Conservation (phyloP, 345 rosid genomes). For the Salix dunnii region DNA sequence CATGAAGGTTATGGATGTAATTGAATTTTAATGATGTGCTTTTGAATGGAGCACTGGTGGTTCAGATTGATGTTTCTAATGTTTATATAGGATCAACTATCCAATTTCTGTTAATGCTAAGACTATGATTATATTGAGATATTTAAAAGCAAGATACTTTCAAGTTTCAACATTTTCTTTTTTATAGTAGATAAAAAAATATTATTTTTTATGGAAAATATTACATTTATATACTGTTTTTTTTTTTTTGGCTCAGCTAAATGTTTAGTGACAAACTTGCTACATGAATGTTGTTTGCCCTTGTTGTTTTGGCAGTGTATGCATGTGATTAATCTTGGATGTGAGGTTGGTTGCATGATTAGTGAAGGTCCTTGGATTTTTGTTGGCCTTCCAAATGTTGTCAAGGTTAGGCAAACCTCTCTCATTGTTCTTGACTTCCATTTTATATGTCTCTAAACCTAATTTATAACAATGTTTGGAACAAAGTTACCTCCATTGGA, state of each 20-base stretch:
- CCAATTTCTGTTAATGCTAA: neutral
- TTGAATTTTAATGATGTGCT: conserved; percentile 3
- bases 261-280: neutral
- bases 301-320: conserved; percentile 50
- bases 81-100: neutral
- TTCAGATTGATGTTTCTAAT: neutral
- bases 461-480: neutral
- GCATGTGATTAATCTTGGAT: conserved; percentile 61
- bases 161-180: too few species aligned
- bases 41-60: neutral
- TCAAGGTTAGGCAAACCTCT: conserved; percentile 54
- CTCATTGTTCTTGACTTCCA: neutral
- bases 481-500: neutral
- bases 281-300: neutral
- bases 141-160: neutral
- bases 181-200: too few species aligned
- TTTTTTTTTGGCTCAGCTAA: neutral
- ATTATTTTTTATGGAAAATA: too few species aligned
- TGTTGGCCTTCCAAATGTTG: conserved; percentile 77
- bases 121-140: neutral
- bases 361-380: conserved; percentile 96
- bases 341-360: conserved; percentile 89
- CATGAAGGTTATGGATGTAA: neutral
- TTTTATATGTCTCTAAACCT: neutral
- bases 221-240: too few species aligned